Base-by-base conservation (phyloP, 116 monocot genomes). In the Iris pallida region DNA sequence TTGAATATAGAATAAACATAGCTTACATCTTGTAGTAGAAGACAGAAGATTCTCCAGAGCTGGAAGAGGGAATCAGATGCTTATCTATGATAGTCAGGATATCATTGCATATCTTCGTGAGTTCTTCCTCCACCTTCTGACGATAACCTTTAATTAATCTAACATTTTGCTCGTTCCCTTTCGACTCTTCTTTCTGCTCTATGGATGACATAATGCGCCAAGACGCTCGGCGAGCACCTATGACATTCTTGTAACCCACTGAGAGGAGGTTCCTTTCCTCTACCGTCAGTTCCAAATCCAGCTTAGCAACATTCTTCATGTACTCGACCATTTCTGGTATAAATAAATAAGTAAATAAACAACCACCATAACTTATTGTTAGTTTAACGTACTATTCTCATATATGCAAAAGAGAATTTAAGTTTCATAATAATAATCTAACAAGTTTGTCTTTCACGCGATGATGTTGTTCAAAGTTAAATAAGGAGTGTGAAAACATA, bases 231-330 rank as follows among this genome's bases (percentile, higher is more conserved):
- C 79, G 79, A 61, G 79, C 72, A 4, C 79, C 82, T 8, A 82
- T 82, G 0, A 73, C 79, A 71, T 86, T 86, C 53, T 86, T 86
- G 51, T 86, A 86, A 4, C 76, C 86, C 46, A 82, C 73, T 0
- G 79, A 82, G 15, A 86, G 82, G 53, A 86, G 86, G 51, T 86
- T 86, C 53, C 86, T 75, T 66, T 86, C 86, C 62, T 86, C 86
- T 46, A 77, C 56, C 2, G 82, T 82, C 65, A 86, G 72, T 43
- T 86, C 82, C 57, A 68, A 7, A 57, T 79, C 64, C 45, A 86
- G 81, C 61, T 67, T 74, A 13, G 79, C 78, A 46, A 82, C 68
- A 15, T 76, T 86, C 68, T 79, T 86, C 82, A 82, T 86, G 49
- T 54, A 66, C 59, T 86, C 86, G 53, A 86, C 75, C 86, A 86